phyloP scores from a whole-genome alignment of 177 flowering plant species.

The Vitis hybrid region DNA sequence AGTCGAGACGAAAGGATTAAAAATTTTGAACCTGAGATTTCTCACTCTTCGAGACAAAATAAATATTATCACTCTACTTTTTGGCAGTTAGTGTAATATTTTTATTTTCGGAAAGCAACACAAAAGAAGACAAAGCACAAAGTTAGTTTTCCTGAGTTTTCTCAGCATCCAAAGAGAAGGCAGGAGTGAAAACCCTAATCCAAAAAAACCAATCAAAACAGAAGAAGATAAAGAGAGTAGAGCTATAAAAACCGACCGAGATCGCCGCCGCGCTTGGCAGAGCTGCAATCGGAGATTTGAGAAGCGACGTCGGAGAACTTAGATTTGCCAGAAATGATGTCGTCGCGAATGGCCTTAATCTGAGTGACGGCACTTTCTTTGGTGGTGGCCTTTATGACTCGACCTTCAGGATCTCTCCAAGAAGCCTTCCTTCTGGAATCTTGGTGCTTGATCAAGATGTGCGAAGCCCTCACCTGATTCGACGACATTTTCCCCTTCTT shows the following conservation, averaged over 20 bases:
- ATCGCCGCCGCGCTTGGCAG: slow-evolving; percentile 99
- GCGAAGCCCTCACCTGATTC: slow-evolving; percentile 77
- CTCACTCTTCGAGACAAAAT: no score
- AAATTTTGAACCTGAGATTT: no score
- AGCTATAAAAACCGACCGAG: slow-evolving; percentile 51
- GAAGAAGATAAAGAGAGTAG: background rate
- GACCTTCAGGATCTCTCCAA: slow-evolving; percentile 96
- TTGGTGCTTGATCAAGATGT: slow-evolving; percentile 85
- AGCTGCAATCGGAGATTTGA: slow-evolving; percentile 82
- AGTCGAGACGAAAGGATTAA: no score
- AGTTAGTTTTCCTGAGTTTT: background rate
- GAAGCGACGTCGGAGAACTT: slow-evolving; percentile 80
- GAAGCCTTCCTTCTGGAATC: slow-evolving; percentile 90
- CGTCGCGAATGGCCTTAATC: slow-evolving; percentile 63
- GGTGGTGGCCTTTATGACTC: slow-evolving; percentile 61
- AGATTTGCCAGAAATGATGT: slow-evolving; percentile 69
- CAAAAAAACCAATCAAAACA: background rate
- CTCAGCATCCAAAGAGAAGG: background rate
- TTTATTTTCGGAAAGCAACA: background rate
- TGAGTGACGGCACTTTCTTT: slow-evolving; percentile 69
- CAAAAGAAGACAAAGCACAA: background rate
- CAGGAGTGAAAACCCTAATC: slow-evolving; percentile 3
- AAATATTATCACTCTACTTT: no score
- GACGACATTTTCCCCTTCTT: slow-evolving; percentile 53
- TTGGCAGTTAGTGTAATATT: background rate